These are phyloP conservation scores for Oemleria cerasiformis DNA, from an alignment of 306 rosid genomes.

Conservation along the genomic window DNA sequence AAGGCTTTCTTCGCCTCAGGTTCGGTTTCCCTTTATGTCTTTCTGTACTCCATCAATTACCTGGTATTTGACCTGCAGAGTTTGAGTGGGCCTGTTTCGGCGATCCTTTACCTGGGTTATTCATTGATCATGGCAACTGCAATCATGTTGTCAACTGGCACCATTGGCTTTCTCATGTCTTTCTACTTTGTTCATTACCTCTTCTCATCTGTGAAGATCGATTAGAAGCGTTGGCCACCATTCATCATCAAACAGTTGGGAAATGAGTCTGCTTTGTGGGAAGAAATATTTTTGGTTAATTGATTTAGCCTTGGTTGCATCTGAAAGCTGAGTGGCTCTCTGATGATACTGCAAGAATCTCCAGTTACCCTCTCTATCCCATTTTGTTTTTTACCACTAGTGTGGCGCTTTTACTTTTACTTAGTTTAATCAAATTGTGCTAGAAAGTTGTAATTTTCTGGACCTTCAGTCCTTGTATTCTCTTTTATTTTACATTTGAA, in stretches of 20 bases:
- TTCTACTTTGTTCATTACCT: slow-evolving; percentile 94
- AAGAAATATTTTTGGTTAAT: slow-evolving; percentile 30
- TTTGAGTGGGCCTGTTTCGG: slow-evolving; percentile 93
- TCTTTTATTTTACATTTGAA: slow-evolving; percentile 26
- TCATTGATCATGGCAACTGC: slow-evolving; percentile 89
- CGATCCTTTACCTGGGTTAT: slow-evolving; percentile 83
- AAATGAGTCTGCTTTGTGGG: slow-evolving; percentile 24
- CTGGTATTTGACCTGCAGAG: slow-evolving; percentile 91
- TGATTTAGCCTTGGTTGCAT: slow-evolving; percentile 34
- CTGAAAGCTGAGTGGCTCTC: slow-evolving; percentile 37
- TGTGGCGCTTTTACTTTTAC: slow-evolving; percentile 22
- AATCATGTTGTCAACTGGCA: slow-evolving; percentile 88
- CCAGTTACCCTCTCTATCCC: slow-evolving; percentile 10
- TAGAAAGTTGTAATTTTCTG: slow-evolving; percentile 44
- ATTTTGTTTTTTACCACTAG: slow-evolving; percentile 25
- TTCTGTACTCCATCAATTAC: slow-evolving; percentile 91
- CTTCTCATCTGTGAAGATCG: slow-evolving; percentile 92
- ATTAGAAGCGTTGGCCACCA: slow-evolving; percentile 38
- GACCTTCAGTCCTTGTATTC: slow-evolving; percentile 20
- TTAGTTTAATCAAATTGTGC: slow-evolving; percentile 29
- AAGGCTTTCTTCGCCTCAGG: slow-evolving; percentile 96
- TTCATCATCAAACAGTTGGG: slow-evolving; percentile 34
- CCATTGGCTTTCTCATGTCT: slow-evolving; percentile 83
- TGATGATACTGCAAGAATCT: slow-evolving; percentile 31
- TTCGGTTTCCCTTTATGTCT: slow-evolving; percentile 83